Evolutionary conservation across 192 early-diverging fungal species (phyloP), one percentile per base, ranked within the genome.

Genomic region (Mortierella alpina): DNA sequence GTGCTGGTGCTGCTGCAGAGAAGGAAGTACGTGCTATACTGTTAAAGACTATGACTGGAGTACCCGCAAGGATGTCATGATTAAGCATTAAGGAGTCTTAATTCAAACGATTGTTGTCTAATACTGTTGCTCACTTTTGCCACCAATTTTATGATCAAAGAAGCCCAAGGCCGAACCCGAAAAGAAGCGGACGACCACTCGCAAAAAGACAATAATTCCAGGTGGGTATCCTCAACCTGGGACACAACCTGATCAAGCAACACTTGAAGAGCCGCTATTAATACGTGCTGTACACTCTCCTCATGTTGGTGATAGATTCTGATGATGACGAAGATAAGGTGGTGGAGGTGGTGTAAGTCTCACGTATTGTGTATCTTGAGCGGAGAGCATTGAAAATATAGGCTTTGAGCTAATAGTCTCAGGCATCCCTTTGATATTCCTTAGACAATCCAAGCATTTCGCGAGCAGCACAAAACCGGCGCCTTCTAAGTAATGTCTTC

Each of bases 401-500:
- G 31, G 31, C 31, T 31, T 31, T 31, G 31, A 31, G 31, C 3
- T 31, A 31, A 31, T 31, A 1, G 31, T 31, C 31, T 31, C 31
- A 31, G 31, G 3, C 31, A 2, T 31, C 31, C 31, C 31, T 31
- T 3, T 31, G 31, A 1, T 31, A 11, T 20, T 68, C 18, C 5
- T 31, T 75, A 76, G 74, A 12, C 31, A 71, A 59, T 79, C 75
- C 9, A 79, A 72, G 39, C 75, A 79, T 40, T 79, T 79, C 64
- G 22, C 69, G n/a, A 52, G 39, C 12, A 22, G 55, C 4, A 42
- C 63, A 20, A 40, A 54, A 4, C 44, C 68, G 7, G 46, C 48
- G 2, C 42, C 64, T 31, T 20, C 59, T 63, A 78, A 65, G 75
- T 78, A 78, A 31, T 31, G 31, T 31, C 31, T 3, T 2, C 31